phyloP scores from a whole-genome alignment of 1,139 yeast genomes.

The Suhomyces guaymorum region DNA sequence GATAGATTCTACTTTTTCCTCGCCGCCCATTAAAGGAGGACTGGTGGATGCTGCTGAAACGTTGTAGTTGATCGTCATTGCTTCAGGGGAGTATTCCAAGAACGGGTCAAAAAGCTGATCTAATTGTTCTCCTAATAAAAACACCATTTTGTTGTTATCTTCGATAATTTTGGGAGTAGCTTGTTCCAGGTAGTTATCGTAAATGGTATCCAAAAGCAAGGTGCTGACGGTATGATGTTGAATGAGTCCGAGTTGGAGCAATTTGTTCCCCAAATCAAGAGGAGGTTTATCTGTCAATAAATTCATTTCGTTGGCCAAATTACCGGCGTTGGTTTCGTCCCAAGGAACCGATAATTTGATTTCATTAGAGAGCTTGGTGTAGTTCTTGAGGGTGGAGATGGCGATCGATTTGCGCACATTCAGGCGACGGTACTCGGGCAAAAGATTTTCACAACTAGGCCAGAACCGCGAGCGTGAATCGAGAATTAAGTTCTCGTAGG shows the following conservation, averaged over 20 bases:
- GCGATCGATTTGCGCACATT: conserved; percentile 77
- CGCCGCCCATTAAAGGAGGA: conserved; percentile 19
- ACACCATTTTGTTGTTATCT: conserved; percentile 71
- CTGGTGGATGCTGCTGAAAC: conserved; percentile 39
- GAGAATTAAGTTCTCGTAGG: conserved; percentile 61
- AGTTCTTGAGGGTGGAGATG: conserved; percentile 67
- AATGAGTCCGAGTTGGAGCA: conserved; percentile 58
- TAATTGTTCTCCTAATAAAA: conserved; percentile 75
- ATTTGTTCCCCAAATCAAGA: conserved; percentile 52
- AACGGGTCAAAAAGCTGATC: conserved; percentile 89
- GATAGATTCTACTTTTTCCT: conserved; percentile 41
- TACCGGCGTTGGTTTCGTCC: conserved; percentile 86
- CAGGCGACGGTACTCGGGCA: conserved; percentile 49
- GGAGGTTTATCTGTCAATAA: conserved; percentile 55
- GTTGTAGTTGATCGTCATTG: conserved; percentile 65
- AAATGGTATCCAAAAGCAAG: conserved; percentile 69
- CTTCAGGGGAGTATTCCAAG: conserved; percentile 89
- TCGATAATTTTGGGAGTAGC: conserved; percentile 41
- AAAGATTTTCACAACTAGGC: conserved; percentile 75
- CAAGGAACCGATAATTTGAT: conserved; percentile 23
- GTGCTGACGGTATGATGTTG: conserved; percentile 58
- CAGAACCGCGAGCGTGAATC: conserved; percentile 65
- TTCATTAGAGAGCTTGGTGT: conserved; percentile 49
- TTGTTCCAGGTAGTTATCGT: conserved; percentile 49
- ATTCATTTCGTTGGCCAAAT: conserved; percentile 61